phyloP scores from a whole-genome alignment of 495 filamentous ascomycete genomes.

The Apodospora peruviana region DNA sequence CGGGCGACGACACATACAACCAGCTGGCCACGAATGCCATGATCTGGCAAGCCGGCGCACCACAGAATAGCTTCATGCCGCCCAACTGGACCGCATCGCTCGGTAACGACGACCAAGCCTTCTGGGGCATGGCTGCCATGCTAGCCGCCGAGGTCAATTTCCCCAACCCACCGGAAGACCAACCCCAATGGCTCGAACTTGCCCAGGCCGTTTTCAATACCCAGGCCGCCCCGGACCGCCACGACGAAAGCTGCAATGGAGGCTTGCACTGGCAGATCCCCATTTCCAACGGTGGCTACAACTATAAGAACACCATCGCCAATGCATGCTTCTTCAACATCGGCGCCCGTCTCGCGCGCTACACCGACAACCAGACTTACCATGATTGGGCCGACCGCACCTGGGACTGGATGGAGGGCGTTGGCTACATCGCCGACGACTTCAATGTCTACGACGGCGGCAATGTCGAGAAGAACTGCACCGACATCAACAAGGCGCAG shows the following conservation, averaged over 20 bases:
- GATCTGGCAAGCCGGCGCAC: conserved; percentile 51
- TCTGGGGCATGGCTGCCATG: conserved; percentile 67
- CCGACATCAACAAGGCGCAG: conserved; percentile 44
- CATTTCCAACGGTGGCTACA: conserved; percentile 67
- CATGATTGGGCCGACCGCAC: conserved; percentile 62
- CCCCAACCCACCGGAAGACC: conserved; percentile 47
- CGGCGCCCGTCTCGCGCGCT: conserved; percentile 62
- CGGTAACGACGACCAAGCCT: conserved; percentile 65
- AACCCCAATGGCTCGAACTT: conserved; percentile 71
- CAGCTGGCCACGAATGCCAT: conserved; percentile 47
- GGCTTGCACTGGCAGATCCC: conserved; percentile 82
- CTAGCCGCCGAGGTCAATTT: conserved; percentile 60
- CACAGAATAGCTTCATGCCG: conserved; percentile 55
- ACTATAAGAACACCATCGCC: conserved; percentile 70
- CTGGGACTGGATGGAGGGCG: conserved; percentile 58
- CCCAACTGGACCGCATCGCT: conserved; percentile 54
- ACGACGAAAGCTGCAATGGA: conserved; percentile 59
- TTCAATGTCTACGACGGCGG: conserved; percentile 57
- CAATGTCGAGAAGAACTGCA: conserved; percentile 44
- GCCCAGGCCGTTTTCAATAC: conserved; percentile 80
- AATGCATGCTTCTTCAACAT: conserved; percentile 68
- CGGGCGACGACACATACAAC: conserved; percentile 59
- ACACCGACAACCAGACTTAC: conserved; percentile 66
- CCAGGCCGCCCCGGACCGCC: conserved; percentile 58
- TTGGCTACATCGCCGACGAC: conserved; percentile 45